phyloP scores from a whole-genome alignment of 1,284 basidiomycete genomes.

The Marasmius sp. region DNA sequence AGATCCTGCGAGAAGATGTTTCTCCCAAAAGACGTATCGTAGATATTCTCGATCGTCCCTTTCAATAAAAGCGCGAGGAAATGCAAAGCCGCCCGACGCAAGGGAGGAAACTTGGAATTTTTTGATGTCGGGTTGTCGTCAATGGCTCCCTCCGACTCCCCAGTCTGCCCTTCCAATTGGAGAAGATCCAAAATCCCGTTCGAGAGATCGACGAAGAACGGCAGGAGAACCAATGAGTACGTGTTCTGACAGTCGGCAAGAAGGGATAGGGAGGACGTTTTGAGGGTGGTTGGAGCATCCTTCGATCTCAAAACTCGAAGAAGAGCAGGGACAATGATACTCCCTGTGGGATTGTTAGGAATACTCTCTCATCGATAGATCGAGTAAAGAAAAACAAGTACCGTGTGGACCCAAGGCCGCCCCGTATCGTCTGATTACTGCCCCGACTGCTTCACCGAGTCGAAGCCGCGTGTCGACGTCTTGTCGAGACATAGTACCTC shows the following conservation, averaged over 20 bases:
- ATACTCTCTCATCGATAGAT: conserved; percentile 2
- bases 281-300: conserved; percentile 68
- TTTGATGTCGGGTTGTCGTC: conserved; percentile 56
- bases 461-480: conserved; percentile 81
- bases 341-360: conserved; percentile 41
- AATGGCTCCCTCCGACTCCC: conserved; percentile 32
- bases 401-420: conserved; percentile 70
- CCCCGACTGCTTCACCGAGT: conserved; percentile 85
- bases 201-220: conserved; percentile 63
- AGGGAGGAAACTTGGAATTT: conserved; percentile 71
- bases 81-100: conserved; percentile 81
- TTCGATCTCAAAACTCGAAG: conserved; percentile 57
- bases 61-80: conserved; percentile 70
- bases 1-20: conserved; percentile 35
- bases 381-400: conserved; percentile 34
- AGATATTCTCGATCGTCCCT: conserved; percentile 47
- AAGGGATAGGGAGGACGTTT: conserved; percentile 82
- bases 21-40: conserved; percentile 34
- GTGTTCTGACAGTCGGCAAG: conserved; percentile 73
- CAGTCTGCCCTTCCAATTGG: conserved; percentile 65
- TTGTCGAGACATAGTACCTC: conserved; percentile 50
- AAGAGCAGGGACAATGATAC: conserved; percentile 72
- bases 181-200: conserved; percentile 76
- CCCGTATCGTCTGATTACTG: conserved; percentile 77
- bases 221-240: conserved; percentile 59